Evolutionary conservation across 352 stramenopile species (phyloP), one percentile per base, ranked within the genome.

Genomic region (Phytophthora gonapodyides): DNA sequence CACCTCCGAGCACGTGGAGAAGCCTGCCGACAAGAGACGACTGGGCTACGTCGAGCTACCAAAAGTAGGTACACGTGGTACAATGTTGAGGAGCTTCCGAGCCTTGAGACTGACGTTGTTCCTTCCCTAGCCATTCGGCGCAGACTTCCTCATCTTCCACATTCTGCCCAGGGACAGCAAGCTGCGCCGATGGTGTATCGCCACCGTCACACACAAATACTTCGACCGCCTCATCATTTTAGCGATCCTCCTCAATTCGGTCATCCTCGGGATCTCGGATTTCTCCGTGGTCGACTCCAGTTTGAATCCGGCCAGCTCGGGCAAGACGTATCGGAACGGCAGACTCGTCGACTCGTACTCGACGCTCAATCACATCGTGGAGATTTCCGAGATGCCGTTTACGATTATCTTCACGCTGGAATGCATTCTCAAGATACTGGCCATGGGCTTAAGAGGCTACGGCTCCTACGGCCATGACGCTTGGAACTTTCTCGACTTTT

Each of bases 401-500:
- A 97, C 89, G 0, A 58, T 78, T 1, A 73, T 98, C 17, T 98
- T 98, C 64, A 83, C 87, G 0, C 27, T 85, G 1, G 94, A 98
- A 57, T 87, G 82, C 13, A 37, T 88, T 7, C 61, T 98, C n/a
- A 98, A 98, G 67, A 94, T 98, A 37, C 64, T 97, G 10, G 87
- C 88, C 0, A 82, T 97, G 67, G 93, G 93, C 0, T 82, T 96
- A 7, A 27, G 85, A 6, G 64, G 72, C 3, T 63, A 80, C 30
- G 80, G 88, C 2, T 80, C 75, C 11, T 98, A 97, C 59, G 63
- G 93, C 0, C 67, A 78, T 3, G 89, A 98, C 64, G 69, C 71
- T 4, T 98, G 91, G 93, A 98, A 98, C 44, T 62, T 92, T 16
- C 75, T 98, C 21, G 93, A 98, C 60, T 98, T 98, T 63, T 69